Evolutionary conservation across 2,329 filamentous ascomycete species (phyloP).

Genomic region (Fusarium avenaceum): DNA sequence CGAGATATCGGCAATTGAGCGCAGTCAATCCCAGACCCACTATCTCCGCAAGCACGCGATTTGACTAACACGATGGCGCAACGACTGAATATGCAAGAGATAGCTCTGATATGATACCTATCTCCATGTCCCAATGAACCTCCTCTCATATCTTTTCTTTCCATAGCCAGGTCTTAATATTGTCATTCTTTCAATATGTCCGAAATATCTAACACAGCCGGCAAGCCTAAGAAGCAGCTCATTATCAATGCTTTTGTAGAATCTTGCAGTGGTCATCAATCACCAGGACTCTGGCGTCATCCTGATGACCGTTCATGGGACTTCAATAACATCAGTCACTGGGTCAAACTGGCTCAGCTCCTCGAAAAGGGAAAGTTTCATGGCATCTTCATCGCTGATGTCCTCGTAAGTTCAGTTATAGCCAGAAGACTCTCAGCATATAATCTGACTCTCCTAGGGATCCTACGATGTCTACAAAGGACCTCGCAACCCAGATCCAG

Average conservation of each 20-base stretch:
- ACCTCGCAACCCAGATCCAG: constrained; percentile 64
- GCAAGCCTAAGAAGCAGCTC: constrained; percentile 54
- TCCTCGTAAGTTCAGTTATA: constrained; percentile 59
- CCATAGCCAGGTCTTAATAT: neutral
- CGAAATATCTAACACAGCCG: neutral
- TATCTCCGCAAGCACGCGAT: constrained; percentile 24
- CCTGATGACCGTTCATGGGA: constrained; percentile 72
- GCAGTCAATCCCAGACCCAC: neutral
- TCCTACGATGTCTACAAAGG: constrained; percentile 80
- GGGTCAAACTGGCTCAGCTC: constrained; percentile 71
- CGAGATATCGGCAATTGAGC: neutral
- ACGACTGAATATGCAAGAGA: neutral
- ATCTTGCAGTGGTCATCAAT: constrained; percentile 62
- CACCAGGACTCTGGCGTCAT: constrained; percentile 68
- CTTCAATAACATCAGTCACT: constrained; percentile 73
- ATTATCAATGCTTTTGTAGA: constrained; percentile 61
- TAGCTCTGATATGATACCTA: neutral
- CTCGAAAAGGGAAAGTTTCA: constrained; percentile 74
- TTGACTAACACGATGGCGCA: neutral
- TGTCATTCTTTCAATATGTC: constrained; percentile 27
- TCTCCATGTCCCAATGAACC: neutral
- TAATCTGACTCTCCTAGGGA: constrained; percentile 52
- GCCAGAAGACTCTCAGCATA: too few species aligned
- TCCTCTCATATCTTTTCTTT: neutral
- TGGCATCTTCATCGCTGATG: constrained; percentile 76